Base-by-base conservation (phyloP, 1,139 yeast species). In the Kodamaea alishanica region DNA sequence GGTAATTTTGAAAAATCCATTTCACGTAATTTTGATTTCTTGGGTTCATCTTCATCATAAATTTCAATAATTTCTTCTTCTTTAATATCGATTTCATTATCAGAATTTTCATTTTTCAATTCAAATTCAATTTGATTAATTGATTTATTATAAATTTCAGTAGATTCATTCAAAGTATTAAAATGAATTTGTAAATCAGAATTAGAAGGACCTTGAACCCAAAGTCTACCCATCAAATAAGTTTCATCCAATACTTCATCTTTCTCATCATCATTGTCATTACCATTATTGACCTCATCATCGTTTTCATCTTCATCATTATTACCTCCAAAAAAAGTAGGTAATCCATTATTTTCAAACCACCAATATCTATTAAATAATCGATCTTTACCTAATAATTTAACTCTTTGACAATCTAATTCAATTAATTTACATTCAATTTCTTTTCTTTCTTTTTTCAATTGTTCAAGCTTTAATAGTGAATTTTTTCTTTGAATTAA, bases 351-450 rank as follows among this genome's bases (percentile, higher is more conserved):
- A 47, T 77, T 73, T 56, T 92, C 97, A 56, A 90, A 81, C 96
- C 96, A 92, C 95, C 96, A 94, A 59, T 90, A 92, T 48, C 92
- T 71, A 62, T 92, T 94, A 57, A 70, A 88, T 45, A 78, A 76
- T 39, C 96, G 70, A 58, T 92, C 99, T 47, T 81, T 76, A 5
- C 99, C 99, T 24, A 92, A 65, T 35, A 79, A 70, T 43, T 78
- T 77, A 32, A 89, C 75, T 43, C 98, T 66, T 57, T 89, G 96
- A 45, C 85, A 74, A 54, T 90, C 96, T 36, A 79, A 63, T 50
- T 82, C 88, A 34, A 75, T 72, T 28, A 84, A 61, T 42, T 75
- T 67, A 45, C 66, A 70, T 52, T 84, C 94, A 29, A 81, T 59
- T 26, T 65, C 67, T 37, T 67, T 64, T 53, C 76, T 79, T 26